phyloP scores from a whole-genome alignment of 345 rosid species.

The Corchorus capsularis region DNA sequence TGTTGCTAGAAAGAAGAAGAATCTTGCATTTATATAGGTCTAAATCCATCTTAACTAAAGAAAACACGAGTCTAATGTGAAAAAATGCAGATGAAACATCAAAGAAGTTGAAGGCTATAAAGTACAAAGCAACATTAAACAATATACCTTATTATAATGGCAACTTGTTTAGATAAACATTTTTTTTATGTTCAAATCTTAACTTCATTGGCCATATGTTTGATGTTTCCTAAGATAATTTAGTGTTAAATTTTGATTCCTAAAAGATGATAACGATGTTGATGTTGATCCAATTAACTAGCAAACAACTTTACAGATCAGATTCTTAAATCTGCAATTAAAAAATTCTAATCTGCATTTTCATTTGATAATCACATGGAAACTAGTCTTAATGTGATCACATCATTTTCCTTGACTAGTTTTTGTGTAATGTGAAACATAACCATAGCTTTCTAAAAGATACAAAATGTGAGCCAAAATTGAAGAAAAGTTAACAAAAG shows the following conservation, averaged over 20 bases:
- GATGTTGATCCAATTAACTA: neutral
- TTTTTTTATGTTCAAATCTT: neutral
- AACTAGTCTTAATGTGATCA: too few species aligned
- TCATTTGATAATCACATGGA: too few species aligned
- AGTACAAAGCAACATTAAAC: neutral
- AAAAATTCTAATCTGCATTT: too few species aligned
- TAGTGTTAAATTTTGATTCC: neutral
- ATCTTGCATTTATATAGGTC: conserved; percentile 11
- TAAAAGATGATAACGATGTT: neutral
- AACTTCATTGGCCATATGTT: neutral
- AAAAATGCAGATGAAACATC: conserved; percentile 11
- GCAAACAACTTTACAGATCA: too few species aligned
- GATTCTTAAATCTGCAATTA: too few species aligned
- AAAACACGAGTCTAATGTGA: conserved; percentile 21
- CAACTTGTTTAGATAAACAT: neutral
- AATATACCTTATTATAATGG: neutral
- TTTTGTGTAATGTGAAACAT: too few species aligned
- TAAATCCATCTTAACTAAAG: neutral
- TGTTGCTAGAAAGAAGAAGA: neutral
- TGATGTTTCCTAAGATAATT: neutral
- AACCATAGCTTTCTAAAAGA: too few species aligned
- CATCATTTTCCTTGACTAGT: too few species aligned
- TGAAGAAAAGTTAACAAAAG: too few species aligned
- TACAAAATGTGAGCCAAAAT: too few species aligned
- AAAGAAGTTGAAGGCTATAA: neutral